These are phyloP conservation scores for Fusarium secorum DNA, from an alignment of 2,329 filamentous ascomycete species.

Conservation along the genomic window DNA sequence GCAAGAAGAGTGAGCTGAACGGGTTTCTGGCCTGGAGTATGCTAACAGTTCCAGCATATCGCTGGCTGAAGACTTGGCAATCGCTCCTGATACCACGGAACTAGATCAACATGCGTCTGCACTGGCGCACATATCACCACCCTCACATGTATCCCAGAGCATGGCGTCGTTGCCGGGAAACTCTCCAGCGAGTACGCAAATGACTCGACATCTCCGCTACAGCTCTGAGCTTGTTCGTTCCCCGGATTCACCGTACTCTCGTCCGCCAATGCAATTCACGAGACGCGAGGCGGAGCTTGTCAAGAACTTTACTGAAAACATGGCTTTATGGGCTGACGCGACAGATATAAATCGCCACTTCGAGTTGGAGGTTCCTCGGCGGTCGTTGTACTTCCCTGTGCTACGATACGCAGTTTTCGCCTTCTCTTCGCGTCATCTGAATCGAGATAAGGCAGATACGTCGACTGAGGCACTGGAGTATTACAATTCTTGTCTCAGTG, in stretches of 20 bases:
- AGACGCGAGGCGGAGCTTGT: not conserved
- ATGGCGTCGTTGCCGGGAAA: not conserved
- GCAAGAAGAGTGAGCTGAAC: not conserved
- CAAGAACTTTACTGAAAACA: not conserved
- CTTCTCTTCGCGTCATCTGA: not conserved
- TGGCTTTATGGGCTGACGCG: not conserved
- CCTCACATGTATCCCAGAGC: not conserved
- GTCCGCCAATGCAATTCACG: not conserved
- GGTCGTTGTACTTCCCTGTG: not conserved
- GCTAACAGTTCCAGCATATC: not conserved
- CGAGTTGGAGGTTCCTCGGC: not conserved
- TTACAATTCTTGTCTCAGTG: not conserved
- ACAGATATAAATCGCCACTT: not conserved
- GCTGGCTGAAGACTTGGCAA: fast-evolving
- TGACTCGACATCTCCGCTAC: not conserved
- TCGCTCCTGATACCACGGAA: not conserved
- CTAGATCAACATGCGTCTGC: not conserved
- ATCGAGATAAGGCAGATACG: not conserved
- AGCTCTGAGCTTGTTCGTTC: not conserved
- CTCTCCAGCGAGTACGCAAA: not conserved
- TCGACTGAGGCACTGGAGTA: not conserved
- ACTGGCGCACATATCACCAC: not conserved
- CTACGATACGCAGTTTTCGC: not conserved
- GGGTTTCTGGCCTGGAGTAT: not conserved
- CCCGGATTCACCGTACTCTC: not conserved